Evolutionary conservation across 2,329 filamentous ascomycete genomes (phyloP).

Genomic region (Knoxdaviesia capensis): DNA sequence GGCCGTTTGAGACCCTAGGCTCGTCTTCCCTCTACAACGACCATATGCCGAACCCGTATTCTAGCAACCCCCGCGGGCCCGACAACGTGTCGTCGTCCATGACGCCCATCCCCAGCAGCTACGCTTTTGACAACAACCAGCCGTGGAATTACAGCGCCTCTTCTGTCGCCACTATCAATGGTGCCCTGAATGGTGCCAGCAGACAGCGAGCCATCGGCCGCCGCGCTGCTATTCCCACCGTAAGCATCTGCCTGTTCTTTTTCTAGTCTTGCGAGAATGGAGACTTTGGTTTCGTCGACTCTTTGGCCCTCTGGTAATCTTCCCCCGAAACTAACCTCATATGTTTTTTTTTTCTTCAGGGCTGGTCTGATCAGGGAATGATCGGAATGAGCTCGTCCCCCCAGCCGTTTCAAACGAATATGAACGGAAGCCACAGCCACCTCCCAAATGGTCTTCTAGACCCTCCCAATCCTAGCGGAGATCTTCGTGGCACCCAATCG

Average conservation of each 20-base stretch:
- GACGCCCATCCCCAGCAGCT: conserved; percentile 19
- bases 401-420: conserved; percentile 13
- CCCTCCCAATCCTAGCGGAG: conserved; percentile 17
- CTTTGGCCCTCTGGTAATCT: conserved; percentile 3
- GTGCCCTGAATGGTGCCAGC: conserved; percentile 43
- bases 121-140: conserved; percentile 48
- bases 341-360: conserved; percentile 13
- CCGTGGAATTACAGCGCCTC: conserved; percentile 59
- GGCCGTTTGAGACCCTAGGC: conserved; percentile 54
- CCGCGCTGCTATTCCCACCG: conserved; percentile 48
- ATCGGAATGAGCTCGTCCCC: conserved; percentile 20
- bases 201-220: conserved; percentile 34
- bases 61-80: conserved; percentile 38
- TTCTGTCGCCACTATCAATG: conserved; percentile 41
- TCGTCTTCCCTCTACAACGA: conserved; percentile 46
- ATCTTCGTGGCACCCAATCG: conserved; percentile 16
- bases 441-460: conserved; percentile 22
- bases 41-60: conserved; percentile 39
- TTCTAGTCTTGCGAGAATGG: conserved; percentile 1
- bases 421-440: conserved; percentile 10
- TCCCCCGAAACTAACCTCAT: conserved; percentile 4
- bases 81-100: conserved; percentile 20
- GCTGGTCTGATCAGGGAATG: conserved; percentile 25
- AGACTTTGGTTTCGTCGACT: background rate
- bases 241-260: conserved; percentile 23